Conservation (phyloP, 352 stramenopile species). For the Pythium aristosporum region DNA sequence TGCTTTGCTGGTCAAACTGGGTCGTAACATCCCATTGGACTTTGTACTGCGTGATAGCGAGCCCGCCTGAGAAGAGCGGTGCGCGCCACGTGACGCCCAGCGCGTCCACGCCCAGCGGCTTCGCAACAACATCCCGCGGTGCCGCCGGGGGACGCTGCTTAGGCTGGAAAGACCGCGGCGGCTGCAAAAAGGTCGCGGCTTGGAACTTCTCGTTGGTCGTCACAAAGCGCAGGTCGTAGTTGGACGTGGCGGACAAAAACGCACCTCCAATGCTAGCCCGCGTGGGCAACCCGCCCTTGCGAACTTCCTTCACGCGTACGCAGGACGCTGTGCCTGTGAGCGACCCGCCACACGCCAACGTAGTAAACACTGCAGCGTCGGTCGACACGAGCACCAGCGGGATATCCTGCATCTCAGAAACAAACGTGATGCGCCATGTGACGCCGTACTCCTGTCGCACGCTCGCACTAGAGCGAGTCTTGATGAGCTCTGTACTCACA, state of each 20-base stretch:
- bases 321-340: slow-evolving; percentile 61
- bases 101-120: slow-evolving; percentile 35
- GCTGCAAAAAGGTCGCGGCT: slow-evolving; percentile 25
- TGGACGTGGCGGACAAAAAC: slow-evolving; percentile 27
- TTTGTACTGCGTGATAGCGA: slow-evolving; percentile 87
- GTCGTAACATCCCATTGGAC: slow-evolving; percentile 91
- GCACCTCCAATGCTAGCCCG: slow-evolving; percentile 18
- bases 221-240: slow-evolving; percentile 45
- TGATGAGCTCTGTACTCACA: slow-evolving; percentile 38
- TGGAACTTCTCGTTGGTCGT: slow-evolving; percentile 39
- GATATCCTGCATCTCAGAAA: slow-evolving; percentile 30
- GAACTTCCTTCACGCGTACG: slow-evolving; percentile 32
- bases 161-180: slow-evolving; percentile 28
- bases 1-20: slow-evolving; percentile 76
- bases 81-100: slow-evolving; percentile 77
- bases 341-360: slow-evolving; percentile 52
- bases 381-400: slow-evolving; percentile 50
- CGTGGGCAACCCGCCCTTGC: slow-evolving; percentile 38
- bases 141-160: slow-evolving; percentile 30
- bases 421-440: slow-evolving; percentile 72
- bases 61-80: slow-evolving; percentile 66
- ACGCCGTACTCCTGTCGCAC: slow-evolving; percentile 54
- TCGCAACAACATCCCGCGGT: slow-evolving; percentile 32
- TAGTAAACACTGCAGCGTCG: slow-evolving; percentile 37
- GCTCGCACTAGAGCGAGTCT: slow-evolving; percentile 24